phyloP scores from a whole-genome alignment of 352 stramenopile genomes.

The Pythium brassicae region DNA sequence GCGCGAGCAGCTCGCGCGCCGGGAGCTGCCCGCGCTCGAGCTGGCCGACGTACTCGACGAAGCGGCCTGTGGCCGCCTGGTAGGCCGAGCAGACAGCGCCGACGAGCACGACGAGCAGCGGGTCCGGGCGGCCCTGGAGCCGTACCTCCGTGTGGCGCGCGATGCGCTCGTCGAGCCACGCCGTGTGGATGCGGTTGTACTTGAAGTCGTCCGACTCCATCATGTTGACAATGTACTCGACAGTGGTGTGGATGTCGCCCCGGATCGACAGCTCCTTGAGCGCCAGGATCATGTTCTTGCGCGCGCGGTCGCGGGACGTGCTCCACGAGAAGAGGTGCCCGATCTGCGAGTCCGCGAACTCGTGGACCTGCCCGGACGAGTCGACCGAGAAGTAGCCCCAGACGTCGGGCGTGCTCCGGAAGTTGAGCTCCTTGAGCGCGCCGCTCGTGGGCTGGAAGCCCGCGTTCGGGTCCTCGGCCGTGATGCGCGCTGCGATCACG shows the following conservation, averaged over 20 bases:
- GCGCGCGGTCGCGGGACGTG: conserved; percentile 92
- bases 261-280: conserved; percentile 99
- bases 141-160: conserved; percentile 89
- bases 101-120: conserved; percentile 85
- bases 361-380: conserved; percentile 97
- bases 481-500: conserved; percentile 99
- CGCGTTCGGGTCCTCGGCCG: conserved; percentile 98
- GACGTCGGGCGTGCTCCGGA: conserved; percentile 97
- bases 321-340: conserved; percentile 99
- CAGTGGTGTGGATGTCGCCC: conserved; percentile 99
- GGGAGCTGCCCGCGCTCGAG: conserved; percentile 92
- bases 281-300: conserved; percentile 98
- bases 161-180: conserved; percentile 98
- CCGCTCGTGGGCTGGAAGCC: conserved; percentile 98
- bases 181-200: conserved; percentile 98
- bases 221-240: conserved; percentile 99
- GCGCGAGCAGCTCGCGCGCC: conserved; percentile 78
- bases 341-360: conserved; percentile 99
- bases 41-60: conserved; percentile 80
- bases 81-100: conserved; percentile 84
- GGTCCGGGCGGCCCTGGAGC: conserved; percentile 76
- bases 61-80: conserved; percentile 65
- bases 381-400: conserved; percentile 99
- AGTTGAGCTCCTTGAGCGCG: conserved; percentile 99
- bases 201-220: conserved; percentile 99